Evolutionary conservation across 345 rosid genomes (phyloP).

Genomic region (Angophora floribunda): DNA sequence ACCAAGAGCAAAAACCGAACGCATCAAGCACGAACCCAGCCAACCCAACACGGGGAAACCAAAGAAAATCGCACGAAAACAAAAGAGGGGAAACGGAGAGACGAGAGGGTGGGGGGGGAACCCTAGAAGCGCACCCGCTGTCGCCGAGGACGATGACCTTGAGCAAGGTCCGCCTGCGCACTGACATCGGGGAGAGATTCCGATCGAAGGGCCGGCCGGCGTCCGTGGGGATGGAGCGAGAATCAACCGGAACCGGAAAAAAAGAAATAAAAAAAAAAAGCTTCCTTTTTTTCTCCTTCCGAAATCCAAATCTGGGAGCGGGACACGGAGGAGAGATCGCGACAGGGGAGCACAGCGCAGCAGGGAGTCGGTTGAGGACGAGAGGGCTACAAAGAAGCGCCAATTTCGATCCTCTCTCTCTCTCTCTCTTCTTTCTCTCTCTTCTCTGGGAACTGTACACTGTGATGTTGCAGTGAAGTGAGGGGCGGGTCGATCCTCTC

Average conservation of each 20-base stretch:
- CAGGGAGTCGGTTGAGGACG: neutral
- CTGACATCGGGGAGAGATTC: constrained; percentile 32
- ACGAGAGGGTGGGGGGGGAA: neutral
- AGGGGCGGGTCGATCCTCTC: neutral
- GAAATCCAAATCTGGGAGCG: neutral
- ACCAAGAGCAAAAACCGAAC: neutral
- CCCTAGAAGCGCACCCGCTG: constrained; percentile 62
- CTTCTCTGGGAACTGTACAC: neutral
- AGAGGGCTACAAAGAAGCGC: neutral
- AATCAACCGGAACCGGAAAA: neutral
- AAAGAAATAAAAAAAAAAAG: neutral
- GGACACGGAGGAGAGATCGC: neutral
- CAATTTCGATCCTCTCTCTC: neutral
- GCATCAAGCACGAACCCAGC: constrained; percentile 5
- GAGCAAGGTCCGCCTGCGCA: constrained; percentile 89
- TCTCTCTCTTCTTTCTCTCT: neutral
- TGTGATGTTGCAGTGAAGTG: neutral
- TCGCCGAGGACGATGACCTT: constrained; percentile 99
- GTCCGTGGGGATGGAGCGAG: neutral
- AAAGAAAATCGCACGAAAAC: neutral
- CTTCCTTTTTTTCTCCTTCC: neutral
- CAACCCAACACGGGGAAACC: neutral
- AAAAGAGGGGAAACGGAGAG: neutral
- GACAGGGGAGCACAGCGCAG: neutral
- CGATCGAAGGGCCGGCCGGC: neutral